A percentile compares a stretch with the other conserved stretches of the same genome.
phyloP scores from a whole-genome alignment of 805 yeast species.

The Candida chilensis region DNA sequence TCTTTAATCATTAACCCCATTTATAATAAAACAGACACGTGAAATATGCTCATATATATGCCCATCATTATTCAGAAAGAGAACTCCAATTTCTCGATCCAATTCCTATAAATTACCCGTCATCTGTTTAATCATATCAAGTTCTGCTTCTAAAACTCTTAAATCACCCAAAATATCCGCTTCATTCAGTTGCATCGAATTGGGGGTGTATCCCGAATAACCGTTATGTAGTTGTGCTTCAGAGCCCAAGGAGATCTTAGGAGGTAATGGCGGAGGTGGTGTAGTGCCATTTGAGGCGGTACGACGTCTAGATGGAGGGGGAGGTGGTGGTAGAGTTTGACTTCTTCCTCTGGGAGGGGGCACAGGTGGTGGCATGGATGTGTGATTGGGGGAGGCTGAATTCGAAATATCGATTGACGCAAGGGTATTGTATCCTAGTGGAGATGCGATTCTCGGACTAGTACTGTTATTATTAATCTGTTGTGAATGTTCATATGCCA shows the following conservation, averaged over 20 bases:
- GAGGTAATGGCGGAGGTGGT: conserved; percentile 17
- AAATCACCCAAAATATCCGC: conserved; percentile 55
- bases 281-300: conserved; percentile 1
- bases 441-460: conserved; percentile 8
- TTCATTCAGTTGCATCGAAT: conserved; percentile 3
- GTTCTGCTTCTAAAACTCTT: conserved; percentile 61
- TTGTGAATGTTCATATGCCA: conserved; percentile 1
- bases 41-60: too few species aligned
- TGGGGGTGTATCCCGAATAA: conserved; percentile 1
- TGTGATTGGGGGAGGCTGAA: conserved; percentile 6
- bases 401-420: not conserved
- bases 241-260: conserved; percentile 9
- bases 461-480: conserved; percentile 1
- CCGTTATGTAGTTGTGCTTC: conserved; percentile 2
- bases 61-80: too few species aligned
- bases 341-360: conserved; percentile 2
- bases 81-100: too few species aligned
- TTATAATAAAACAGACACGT: too few species aligned
- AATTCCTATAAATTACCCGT: too few species aligned
- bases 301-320: conserved; percentile 11
- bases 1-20: too few species aligned
- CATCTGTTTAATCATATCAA: conserved; percentile 43
- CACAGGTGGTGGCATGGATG: not conserved
- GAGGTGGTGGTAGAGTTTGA: conserved; percentile 22
- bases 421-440: conserved; percentile 3